Base-by-base conservation (phyloP, 352 stramenopile species). In the Globisporangium solare region DNA sequence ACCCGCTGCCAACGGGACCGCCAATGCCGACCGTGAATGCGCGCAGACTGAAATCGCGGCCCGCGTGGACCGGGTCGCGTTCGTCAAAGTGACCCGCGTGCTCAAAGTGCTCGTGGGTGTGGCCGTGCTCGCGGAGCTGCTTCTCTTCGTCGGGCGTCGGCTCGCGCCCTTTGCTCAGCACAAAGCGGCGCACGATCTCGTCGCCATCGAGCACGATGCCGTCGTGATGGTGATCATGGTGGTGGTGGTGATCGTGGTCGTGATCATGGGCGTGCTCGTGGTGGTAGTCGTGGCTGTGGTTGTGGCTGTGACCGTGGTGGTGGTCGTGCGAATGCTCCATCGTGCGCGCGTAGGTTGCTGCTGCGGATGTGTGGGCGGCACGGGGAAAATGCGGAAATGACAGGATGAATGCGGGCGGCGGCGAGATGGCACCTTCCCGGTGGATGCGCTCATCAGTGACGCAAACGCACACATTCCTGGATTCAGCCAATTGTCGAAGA, bases 11-110 rank as follows among this genome's bases (percentile, higher is more conserved):
- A 12, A 99, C 96, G 5, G 96, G 96, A 5, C 97, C 97, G 18
- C 96, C 97, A 61, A 99, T 98, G 43, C 97, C 97, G 6, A 99
- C 69, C 2, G 95, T 98, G 68, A 97, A 98, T 5, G 82, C 90
- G 27, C 95, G 88, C 61, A 92, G 63, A 21, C 58, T 51, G 63
- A 78, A 97, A 67, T 97, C 79, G 55, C 89, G 85, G 12, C 76
- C 65, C 20, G 60, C 20, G 27, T 70, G 70, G 56, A 58, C 55
- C 31, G 63, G 63, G 40, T 95, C 87, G 53, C 88, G 85, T 56
- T 85, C 68, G 31, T 73, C 68, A 60, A 84, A 96, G 17, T 69
- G 46, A 17, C 88, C 88, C 0, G 85, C 85, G 61, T 90, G 78
- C 51, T 95, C 85, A 48, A 92, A 74, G 65, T 95, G 83, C 54